Evolutionary conservation across 805 yeast species (phyloP).

Genomic region (Teunomyces barrocoloradensis): DNA sequence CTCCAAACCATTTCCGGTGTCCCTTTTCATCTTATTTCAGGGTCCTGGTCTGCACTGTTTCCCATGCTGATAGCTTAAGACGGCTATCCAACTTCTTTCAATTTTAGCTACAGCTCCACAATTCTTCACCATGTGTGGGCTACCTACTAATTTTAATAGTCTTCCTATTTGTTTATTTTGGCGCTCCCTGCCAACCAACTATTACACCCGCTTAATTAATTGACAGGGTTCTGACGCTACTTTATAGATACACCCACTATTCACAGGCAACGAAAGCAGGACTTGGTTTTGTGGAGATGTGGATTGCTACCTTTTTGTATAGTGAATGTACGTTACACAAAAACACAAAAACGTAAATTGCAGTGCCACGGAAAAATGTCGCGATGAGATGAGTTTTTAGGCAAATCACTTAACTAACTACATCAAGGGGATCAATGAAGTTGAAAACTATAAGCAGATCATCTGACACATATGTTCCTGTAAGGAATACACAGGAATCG

Average conservation of each 20-base stretch:
- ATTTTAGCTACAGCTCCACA: not conserved
- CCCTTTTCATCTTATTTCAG: not conserved
- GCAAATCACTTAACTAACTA: not conserved
- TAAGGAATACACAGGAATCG: conserved; percentile 82
- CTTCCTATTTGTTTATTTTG: not conserved
- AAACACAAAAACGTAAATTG: not conserved
- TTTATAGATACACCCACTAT: conserved; percentile 2
- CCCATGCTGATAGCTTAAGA: no score
- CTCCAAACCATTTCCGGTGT: not conserved
- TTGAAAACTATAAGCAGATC: conserved; percentile 87
- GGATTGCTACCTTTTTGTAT: conserved; percentile 1
- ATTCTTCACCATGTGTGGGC: not conserved
- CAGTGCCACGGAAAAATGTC: not conserved
- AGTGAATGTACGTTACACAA: conserved; percentile 3
- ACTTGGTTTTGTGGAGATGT: conserved; percentile 3
- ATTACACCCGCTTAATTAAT: not conserved
- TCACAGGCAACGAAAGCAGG: conserved; percentile 4
- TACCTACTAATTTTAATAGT: not conserved
- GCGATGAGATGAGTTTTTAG: conserved; percentile 2
- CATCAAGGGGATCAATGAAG: conserved; percentile 49
- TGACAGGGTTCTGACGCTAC: not conserved
- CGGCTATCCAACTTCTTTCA: no score
- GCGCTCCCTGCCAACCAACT: not conserved
- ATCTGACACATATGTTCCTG: conserved; percentile 90
- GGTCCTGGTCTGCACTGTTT: no score